Percentiles rank a stretch among this genome's conserved stretches.
Evolutionary conservation across 225 moss, liverwort and hornwort species (phyloP).

Genomic region (Sphagnum contortum): DNA sequence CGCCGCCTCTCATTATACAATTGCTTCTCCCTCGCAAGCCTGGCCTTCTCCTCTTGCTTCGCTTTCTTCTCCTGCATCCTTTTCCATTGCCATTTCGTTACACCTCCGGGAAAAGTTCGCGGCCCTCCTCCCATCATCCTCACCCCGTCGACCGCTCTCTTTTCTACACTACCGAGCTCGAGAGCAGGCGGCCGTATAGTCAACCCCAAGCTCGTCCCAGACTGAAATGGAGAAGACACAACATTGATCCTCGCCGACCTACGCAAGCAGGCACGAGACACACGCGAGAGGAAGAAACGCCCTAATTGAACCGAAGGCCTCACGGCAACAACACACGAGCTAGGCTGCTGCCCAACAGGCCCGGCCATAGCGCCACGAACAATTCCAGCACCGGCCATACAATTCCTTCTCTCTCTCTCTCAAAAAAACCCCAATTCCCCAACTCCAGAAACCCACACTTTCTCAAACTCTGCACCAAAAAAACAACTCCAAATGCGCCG

Average conservation of each 20-base stretch:
- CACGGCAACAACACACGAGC: constrained; percentile 6
- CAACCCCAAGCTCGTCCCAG: constrained; percentile 9
- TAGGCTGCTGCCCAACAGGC: constrained; percentile 21
- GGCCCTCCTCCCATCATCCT: constrained; percentile 95
- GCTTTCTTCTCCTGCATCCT: constrained; percentile 88
- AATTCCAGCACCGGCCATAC: constrained; percentile 54
- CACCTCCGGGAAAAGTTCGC: constrained; percentile 89
- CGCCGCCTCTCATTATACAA: constrained; percentile 75
- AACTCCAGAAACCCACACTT: not conserved
- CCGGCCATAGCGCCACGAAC: constrained; percentile 44
- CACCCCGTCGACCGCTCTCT: constrained; percentile 33
- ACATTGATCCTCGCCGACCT: not conserved
- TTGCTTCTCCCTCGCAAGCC: constrained; percentile 76
- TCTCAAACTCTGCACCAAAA: no score
- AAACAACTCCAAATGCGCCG: no score
- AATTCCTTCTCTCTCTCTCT: constrained; percentile 12
- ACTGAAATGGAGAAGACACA: constrained; percentile 13
- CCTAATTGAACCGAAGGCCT: constrained; percentile 11
- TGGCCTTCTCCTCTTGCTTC: constrained; percentile 84
- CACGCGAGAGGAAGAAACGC: constrained; percentile 12
- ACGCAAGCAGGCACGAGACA: constrained; percentile 8
- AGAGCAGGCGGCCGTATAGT: constrained; percentile 2
- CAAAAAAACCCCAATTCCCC: not conserved
- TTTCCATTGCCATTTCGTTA: constrained; percentile 98
- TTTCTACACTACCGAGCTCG: constrained; percentile 12